phyloP scores from a whole-genome alignment of 441 rosid species.

The Omphalea diandra region DNA sequence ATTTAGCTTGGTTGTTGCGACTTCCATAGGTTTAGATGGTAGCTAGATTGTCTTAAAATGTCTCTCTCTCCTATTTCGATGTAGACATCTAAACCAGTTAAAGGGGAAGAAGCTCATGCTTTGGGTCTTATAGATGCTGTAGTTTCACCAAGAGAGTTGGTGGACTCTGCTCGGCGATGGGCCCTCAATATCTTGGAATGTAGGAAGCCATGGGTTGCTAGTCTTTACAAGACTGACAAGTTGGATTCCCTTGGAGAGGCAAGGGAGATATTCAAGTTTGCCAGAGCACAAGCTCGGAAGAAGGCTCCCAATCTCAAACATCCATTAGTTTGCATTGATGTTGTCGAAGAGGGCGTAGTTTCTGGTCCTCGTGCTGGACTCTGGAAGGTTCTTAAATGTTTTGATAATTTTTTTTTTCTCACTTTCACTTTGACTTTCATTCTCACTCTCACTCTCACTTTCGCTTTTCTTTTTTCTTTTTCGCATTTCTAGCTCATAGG shows the following conservation, averaged over 20 bases:
- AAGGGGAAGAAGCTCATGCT: constrained; percentile 65
- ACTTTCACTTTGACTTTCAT: no score
- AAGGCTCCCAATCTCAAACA: constrained; percentile 83
- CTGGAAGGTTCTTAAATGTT: constrained; percentile 55
- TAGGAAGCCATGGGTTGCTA: constrained; percentile 80
- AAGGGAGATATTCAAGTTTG: constrained; percentile 90
- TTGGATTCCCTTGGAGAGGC: constrained; percentile 91
- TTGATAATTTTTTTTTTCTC: no score
- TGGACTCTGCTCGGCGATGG: constrained; percentile 72
- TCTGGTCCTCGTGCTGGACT: constrained; percentile 81
- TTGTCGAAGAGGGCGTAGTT: constrained; percentile 78
- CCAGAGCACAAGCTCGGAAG: constrained; percentile 65
- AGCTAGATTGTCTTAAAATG: background rate
- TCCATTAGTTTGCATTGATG: constrained; percentile 84
- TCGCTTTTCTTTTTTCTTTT: background rate
- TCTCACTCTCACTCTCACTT: no score
- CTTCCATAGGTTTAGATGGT: background rate
- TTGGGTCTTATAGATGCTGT: constrained; percentile 86
- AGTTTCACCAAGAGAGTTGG: constrained; percentile 64
- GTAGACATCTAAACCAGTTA: constrained; percentile 84
- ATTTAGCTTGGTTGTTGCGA: constrained; percentile 2
- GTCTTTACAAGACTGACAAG: constrained; percentile 78
- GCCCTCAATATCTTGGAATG: constrained; percentile 72
- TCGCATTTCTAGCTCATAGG: constrained; percentile 11
- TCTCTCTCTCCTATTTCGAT: background rate